These are phyloP conservation scores for Apiospora kogelbergensis DNA, from an alignment of 2,329 filamentous ascomycete species.

Conservation along the genomic window DNA sequence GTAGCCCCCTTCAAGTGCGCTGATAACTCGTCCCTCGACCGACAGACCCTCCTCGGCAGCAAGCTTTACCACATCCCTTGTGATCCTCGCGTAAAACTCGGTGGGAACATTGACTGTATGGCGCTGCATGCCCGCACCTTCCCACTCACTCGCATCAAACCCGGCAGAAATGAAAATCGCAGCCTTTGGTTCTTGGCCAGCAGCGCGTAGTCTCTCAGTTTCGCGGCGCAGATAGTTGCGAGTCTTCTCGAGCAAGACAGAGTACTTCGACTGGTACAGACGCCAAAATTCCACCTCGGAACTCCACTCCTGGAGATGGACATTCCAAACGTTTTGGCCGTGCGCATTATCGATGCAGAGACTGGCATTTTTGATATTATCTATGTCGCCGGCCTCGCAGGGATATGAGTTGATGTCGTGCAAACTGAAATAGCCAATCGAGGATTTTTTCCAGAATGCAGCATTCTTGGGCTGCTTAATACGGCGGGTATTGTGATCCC, in stretches of 20 bases:
- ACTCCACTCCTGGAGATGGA: constrained; percentile 88
- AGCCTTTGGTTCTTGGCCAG: constrained; percentile 68
- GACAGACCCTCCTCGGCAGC: constrained; percentile 76
- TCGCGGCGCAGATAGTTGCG: constrained; percentile 74
- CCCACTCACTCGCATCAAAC: constrained; percentile 96
- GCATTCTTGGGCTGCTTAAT: constrained; percentile 66
- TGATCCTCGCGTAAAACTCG: constrained; percentile 91
- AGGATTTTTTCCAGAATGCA: constrained; percentile 74
- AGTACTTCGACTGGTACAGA: constrained; percentile 80
- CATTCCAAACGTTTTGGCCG: constrained; percentile 92
- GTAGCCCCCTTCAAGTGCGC: constrained; percentile 93
- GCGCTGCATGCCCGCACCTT: constrained; percentile 88
- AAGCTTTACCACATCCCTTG: constrained; percentile 78
- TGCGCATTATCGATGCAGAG: constrained; percentile 93
- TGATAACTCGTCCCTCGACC: constrained; percentile 84
- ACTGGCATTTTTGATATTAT: constrained; percentile 92
- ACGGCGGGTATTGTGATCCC: constrained; percentile 81
- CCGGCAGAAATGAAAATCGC: constrained; percentile 95
- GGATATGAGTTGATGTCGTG: constrained; percentile 99
- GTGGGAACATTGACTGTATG: constrained; percentile 96
- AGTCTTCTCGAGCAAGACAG: constrained; percentile 75
- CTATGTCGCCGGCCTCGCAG: constrained; percentile 88
- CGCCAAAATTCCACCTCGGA: constrained; percentile 83
- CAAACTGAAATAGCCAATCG: constrained; percentile 93
- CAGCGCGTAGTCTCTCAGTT: constrained; percentile 60